Evolutionary conservation across 2,329 filamentous ascomycete genomes (phyloP).

Genomic region (Aspergillus floridensis): DNA sequence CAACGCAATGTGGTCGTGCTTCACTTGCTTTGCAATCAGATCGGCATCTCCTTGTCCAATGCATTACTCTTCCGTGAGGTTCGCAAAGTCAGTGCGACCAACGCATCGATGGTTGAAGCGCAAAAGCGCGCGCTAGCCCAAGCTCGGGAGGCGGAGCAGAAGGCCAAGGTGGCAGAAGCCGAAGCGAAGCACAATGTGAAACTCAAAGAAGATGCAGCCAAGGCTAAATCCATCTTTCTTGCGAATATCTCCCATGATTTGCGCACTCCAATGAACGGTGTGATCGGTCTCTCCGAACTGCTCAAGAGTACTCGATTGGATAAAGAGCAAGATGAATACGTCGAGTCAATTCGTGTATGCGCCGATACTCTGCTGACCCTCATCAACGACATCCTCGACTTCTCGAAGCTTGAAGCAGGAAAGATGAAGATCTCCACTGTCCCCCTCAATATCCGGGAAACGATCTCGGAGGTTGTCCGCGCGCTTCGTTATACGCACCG

Average conservation of each 20-base stretch:
- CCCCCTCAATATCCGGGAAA: slow-evolving; percentile 70
- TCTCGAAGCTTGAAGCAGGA: slow-evolving; percentile 80
- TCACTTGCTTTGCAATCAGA: slow-evolving; percentile 61
- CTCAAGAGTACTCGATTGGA: slow-evolving; percentile 58
- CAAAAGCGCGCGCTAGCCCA: slow-evolving; percentile 62
- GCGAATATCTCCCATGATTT: slow-evolving; percentile 87
- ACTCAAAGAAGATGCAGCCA: slow-evolving; percentile 65
- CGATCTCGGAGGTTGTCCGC: slow-evolving; percentile 62
- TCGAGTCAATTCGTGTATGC: slow-evolving; percentile 64
- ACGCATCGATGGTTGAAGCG: slow-evolving; percentile 64
- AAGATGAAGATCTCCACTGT: slow-evolving; percentile 88
- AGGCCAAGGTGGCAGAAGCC: slow-evolving; percentile 63
- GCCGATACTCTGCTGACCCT: slow-evolving; percentile 76
- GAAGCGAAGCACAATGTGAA: slow-evolving; percentile 64
- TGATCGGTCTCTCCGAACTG: slow-evolving; percentile 71
- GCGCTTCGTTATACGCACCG: slow-evolving; percentile 63
- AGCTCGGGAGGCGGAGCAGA: slow-evolving; percentile 61
- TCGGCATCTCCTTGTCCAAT: slow-evolving; percentile 63
- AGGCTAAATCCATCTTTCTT: slow-evolving; percentile 88
- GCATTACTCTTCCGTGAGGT: slow-evolving; percentile 61
- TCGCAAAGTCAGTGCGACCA: slow-evolving; percentile 61
- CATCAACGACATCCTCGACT: slow-evolving; percentile 88
- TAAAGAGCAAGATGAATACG: slow-evolving; percentile 60
- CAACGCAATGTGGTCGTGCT: slow-evolving; percentile 55
- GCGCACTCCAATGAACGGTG: slow-evolving; percentile 92